Conservation (phyloP, 805 yeast species). For the Wickerhamiella shivajii region DNA sequence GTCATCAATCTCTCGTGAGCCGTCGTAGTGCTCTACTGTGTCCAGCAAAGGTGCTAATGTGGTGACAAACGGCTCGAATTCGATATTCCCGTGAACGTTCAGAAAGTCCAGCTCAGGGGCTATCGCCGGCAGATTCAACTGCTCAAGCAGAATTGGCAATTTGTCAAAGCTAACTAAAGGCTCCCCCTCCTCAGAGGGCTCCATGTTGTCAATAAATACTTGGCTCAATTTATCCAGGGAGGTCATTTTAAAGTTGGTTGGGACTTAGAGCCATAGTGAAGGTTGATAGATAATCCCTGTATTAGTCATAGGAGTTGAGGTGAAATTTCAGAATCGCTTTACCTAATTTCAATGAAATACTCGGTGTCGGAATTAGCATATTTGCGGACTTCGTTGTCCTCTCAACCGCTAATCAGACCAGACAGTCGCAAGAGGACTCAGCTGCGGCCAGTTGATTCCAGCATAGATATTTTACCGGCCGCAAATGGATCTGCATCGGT, state of each 20-base stretch:
- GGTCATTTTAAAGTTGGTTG: not conserved
- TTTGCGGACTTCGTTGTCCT: slow-evolving; percentile 54
- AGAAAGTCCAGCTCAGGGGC: slow-evolving; percentile 14
- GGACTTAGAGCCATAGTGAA: not conserved
- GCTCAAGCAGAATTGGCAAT: slow-evolving; percentile 19
- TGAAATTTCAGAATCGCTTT: too few species aligned
- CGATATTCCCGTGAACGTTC: slow-evolving; percentile 18
- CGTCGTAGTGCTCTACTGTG: slow-evolving; percentile 1
- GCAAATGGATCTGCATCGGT: slow-evolving; percentile 90
- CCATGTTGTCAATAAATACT: slow-evolving; percentile 22
- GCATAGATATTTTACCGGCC: slow-evolving; percentile 63
- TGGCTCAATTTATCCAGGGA: slow-evolving; percentile 15
- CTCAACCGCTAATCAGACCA: slow-evolving; percentile 55
- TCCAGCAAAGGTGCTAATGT: slow-evolving; percentile 6
- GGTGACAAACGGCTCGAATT: slow-evolving; percentile 20
- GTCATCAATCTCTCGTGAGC: not conserved
- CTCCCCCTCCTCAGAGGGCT: slow-evolving; percentile 19
- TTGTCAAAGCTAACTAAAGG: slow-evolving; percentile 15
- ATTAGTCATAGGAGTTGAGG: too few species aligned
- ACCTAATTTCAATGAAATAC: slow-evolving; percentile 24
- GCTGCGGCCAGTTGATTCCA: slow-evolving; percentile 76
- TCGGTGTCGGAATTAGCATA: slow-evolving; percentile 34
- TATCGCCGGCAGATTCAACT: slow-evolving; percentile 18
- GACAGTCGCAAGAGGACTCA: slow-evolving; percentile 68
- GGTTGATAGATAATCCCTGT: too few species aligned